Conservation (phyloP, 2,329 filamentous ascomycete species). For the Pestalotiopsis fici region DNA sequence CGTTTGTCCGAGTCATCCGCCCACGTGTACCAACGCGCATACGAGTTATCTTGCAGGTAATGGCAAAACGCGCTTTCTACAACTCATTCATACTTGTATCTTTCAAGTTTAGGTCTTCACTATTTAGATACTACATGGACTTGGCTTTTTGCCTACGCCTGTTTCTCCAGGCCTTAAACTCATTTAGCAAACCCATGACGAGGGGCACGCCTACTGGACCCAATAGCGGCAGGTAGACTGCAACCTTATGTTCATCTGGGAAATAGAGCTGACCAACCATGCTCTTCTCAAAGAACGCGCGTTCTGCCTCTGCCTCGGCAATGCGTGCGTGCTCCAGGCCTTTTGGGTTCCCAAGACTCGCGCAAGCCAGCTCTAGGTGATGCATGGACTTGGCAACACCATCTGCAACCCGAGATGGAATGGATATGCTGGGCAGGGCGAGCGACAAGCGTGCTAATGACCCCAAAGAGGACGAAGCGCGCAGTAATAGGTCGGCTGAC, state of each 20-base stretch:
- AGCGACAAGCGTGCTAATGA: conserved; percentile 83
- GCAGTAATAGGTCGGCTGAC: conserved; percentile 81
- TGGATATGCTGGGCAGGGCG: conserved; percentile 86
- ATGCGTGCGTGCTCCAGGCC: conserved; percentile 80
- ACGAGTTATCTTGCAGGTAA: background rate
- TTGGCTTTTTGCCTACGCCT: conserved; percentile 45
- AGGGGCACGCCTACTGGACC: conserved; percentile 91
- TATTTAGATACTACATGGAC: conserved; percentile 16
- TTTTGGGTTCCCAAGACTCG: conserved; percentile 63
- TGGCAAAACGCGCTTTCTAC: background rate
- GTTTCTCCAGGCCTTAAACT: conserved; percentile 66
- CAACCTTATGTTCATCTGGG: conserved; percentile 96
- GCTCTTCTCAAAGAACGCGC: conserved; percentile 96
- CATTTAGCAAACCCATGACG: conserved; percentile 79
- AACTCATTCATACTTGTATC: background rate
- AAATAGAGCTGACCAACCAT: conserved; percentile 99
- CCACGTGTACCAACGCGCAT: background rate
- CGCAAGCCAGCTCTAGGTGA: conserved; percentile 77
- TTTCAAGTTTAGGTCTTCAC: background rate
- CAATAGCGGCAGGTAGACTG: conserved; percentile 88
- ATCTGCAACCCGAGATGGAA: conserved; percentile 82
- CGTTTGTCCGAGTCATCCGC: background rate
- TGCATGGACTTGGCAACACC: conserved; percentile 79
- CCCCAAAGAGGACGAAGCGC: conserved; percentile 91
- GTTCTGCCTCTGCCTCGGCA: conserved; percentile 86